These are phyloP conservation scores for Solanum ahanhuiri DNA, from an alignment of 257 asterid species.

Conservation along the genomic window DNA sequence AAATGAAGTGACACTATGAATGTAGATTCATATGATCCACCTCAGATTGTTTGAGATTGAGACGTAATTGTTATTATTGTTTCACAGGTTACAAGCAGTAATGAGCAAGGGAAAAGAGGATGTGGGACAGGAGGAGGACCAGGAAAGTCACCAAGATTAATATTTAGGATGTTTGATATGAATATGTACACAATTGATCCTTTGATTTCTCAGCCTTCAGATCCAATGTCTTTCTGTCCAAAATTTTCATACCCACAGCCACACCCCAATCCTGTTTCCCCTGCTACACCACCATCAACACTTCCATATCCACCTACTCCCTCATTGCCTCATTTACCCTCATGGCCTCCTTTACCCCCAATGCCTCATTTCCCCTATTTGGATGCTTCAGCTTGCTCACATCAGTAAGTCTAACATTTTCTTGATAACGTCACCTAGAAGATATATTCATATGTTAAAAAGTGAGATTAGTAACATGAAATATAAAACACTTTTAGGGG, in stretches of 20 bases:
- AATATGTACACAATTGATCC: slow-evolving; percentile 70
- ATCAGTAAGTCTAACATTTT: slow-evolving; percentile 43
- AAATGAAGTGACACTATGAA: neutral
- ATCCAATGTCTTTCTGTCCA: slow-evolving; percentile 63
- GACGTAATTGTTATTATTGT: neutral
- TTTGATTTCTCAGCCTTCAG: slow-evolving; percentile 63
- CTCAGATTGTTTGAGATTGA: neutral
- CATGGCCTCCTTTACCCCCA: slow-evolving; percentile 19
- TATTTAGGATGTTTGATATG: slow-evolving; percentile 53
- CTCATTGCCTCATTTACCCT: slow-evolving; percentile 5
- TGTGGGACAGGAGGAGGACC: slow-evolving; percentile 67
- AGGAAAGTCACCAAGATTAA: slow-evolving; percentile 24
- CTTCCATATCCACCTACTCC: slow-evolving; percentile 22
- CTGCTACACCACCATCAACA: slow-evolving; percentile 1
- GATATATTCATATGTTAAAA: neutral
- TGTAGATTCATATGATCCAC: neutral
- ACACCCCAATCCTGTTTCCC: slow-evolving; percentile 11
- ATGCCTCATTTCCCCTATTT: slow-evolving; percentile 33
- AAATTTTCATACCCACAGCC: slow-evolving; percentile 19
- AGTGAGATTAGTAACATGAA: neutral
- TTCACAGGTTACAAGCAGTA: slow-evolving; percentile 44
- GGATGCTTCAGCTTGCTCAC: slow-evolving; percentile 74
- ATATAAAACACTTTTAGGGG: neutral
- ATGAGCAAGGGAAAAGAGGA: slow-evolving; percentile 26
- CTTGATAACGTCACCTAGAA: neutral